Evolutionary conservation across 2,329 filamentous ascomycete species (phyloP).

Genomic region (Incumbomyces delicatus): DNA sequence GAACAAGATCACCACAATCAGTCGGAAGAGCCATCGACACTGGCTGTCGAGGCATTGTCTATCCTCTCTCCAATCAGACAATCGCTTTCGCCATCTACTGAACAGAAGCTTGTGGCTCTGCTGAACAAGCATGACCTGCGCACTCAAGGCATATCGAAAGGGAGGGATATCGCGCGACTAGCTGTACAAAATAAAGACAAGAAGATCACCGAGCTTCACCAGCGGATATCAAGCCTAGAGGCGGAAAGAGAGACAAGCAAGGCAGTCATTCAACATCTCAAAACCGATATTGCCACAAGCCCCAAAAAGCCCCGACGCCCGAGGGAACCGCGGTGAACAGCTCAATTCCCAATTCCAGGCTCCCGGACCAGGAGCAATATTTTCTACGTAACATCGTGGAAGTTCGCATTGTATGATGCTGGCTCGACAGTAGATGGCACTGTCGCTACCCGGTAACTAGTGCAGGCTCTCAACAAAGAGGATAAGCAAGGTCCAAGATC

Average conservation of each 20-base stretch:
- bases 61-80: conserved; percentile 26
- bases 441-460: no score
- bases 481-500: no score
- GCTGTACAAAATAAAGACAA: conserved; percentile 56
- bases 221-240: conserved; percentile 51
- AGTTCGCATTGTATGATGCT: no score
- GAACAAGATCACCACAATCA: conserved; percentile 8
- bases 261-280: conserved; percentile 33
- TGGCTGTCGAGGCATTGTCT: conserved; percentile 23
- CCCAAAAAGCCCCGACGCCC: conserved; percentile 12
- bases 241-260: conserved; percentile 46
- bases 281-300: conserved; percentile 20
- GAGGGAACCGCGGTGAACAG: neutral
- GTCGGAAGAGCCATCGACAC: conserved; percentile 24
- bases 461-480: no score
- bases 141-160: conserved; percentile 52
- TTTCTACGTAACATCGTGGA: no score
- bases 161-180: conserved; percentile 56
- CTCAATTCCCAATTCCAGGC: no score
- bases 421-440: no score
- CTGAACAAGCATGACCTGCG: conserved; percentile 49
- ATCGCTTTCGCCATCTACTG: conserved; percentile 25
- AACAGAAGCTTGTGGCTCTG: conserved; percentile 30
- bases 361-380: no score
- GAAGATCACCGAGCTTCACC: conserved; percentile 54